These are phyloP conservation scores for Talaromyces sp. DNA, from an alignment of 2,329 filamentous ascomycete species.

Conservation along the genomic window DNA sequence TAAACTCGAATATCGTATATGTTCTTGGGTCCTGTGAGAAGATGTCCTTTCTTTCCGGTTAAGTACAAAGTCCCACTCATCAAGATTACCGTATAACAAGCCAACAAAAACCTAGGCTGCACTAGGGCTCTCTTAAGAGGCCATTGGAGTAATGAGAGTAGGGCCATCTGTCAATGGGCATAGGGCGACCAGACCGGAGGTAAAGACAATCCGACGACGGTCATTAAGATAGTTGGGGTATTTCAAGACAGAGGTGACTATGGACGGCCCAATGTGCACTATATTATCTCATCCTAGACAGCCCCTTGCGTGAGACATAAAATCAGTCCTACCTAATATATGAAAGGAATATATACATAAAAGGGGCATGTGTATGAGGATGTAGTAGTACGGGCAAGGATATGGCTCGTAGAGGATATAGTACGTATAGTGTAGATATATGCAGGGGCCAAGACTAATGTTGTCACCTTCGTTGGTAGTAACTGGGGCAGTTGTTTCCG, in stretches of 20 bases:
- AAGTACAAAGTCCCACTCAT: too few species aligned
- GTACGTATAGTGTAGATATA: too few species aligned
- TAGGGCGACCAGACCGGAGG: neutral
- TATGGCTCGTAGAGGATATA: too few species aligned
- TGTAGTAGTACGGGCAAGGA: too few species aligned
- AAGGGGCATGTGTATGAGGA: too few species aligned
- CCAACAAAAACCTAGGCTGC: neutral
- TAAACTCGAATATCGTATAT: neutral
- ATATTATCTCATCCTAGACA: neutral
- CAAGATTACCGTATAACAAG: too few species aligned
- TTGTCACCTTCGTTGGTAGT: too few species aligned
- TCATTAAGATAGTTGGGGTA: neutral
- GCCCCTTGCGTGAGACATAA: neutral
- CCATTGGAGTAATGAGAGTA: neutral
- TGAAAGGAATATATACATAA: too few species aligned
- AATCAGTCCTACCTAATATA: too few species aligned
- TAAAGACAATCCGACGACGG: neutral
- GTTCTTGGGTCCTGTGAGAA: neutral
- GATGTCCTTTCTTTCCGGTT: too few species aligned
- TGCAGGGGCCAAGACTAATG: too few species aligned
- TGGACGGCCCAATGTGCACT: neutral
- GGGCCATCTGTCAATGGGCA: neutral
- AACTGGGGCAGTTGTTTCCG: too few species aligned
- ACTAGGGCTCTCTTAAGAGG: neutral
- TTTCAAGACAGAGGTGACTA: neutral